Evolutionary conservation across 805 yeast species (phyloP), one percentile per base, ranked within the genome.

Genomic region (Candida chauliodis): DNA sequence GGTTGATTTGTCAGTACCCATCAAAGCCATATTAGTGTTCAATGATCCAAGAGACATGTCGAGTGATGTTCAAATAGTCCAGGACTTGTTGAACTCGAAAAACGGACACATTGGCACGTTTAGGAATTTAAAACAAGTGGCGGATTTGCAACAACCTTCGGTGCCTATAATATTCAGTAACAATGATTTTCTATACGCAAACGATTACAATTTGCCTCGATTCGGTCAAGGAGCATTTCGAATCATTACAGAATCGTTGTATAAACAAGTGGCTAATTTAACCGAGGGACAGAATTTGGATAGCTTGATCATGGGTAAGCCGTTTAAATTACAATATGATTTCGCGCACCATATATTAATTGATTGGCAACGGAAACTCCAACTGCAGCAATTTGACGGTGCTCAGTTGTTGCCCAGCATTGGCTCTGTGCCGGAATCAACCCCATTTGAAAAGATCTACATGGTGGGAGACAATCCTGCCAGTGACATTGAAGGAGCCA

Each of bases 381-480:
- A 32, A 40, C 8, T 33, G 38, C 11, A 39, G 37, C 6, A 20
- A 41, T n/a, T n/a, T n/a, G n/a, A n/a, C n/a, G n/a, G n/a, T n/a
- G n/a, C n/a, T n/a, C 26, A 66, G 38, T 46, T 55, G 14, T 48
- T 66, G 13, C 84, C 84, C 1, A 53, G 51, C 15, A 58, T 80
- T 38, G 73, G 76, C 20, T 49, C 47, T n/a, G 47, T 70, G 2
- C 66, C 68, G 1, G 36, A 19, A 13, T 41, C 44, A 14, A 47
- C 61, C 30, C 68, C 68, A 5, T 63, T 84, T 49, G 63, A 68
- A 25, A 60, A 73, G n/a, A 83, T 93, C 2, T 90, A 73, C 62
- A 93, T 93, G 99, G 87, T 93, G 24, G 99, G 99, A 20, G 99
- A 93, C 61, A 93, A 93, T 58, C 98, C 97, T 3, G 93, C 82